phyloP scores from a whole-genome alignment of 108 stramenopile genomes.

The Parmales sp. region DNA sequence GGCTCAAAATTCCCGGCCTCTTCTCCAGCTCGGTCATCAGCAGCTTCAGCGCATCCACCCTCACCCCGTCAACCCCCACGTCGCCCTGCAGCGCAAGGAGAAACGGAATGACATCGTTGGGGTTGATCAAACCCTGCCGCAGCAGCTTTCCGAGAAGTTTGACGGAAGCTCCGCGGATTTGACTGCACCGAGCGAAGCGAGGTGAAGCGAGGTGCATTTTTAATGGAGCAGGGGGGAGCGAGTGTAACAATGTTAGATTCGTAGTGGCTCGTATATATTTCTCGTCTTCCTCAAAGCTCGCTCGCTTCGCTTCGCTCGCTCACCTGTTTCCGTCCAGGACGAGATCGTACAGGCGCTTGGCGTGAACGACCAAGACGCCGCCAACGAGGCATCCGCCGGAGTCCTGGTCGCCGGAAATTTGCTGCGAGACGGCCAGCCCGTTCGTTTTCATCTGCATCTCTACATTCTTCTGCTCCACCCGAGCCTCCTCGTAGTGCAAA shows the following conservation, averaged over 20 bases:
- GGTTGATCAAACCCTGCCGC: conserved; percentile 81
- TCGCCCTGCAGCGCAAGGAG: conserved; percentile 80
- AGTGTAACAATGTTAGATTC: no score
- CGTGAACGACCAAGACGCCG: conserved; percentile 58
- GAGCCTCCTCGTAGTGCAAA: conserved; percentile 57
- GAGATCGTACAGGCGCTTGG: conserved; percentile 60
- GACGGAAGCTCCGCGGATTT: conserved; percentile 38
- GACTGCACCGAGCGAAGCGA: background rate
- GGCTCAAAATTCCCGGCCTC: conserved; percentile 68
- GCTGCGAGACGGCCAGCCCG: conserved; percentile 18
- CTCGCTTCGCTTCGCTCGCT: background rate
- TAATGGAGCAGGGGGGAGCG: no score
- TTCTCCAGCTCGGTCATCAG: conserved; percentile 69
- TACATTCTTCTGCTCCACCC: conserved; percentile 39
- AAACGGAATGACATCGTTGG: conserved; percentile 66
- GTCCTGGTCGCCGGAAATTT: conserved; percentile 77
- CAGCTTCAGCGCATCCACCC: conserved; percentile 52
- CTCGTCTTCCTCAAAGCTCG: background rate
- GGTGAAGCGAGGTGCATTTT: background rate
- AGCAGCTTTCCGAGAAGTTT: conserved; percentile 67
- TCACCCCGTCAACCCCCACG: conserved; percentile 52
- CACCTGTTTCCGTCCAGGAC: conserved; percentile 35
- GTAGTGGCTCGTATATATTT: no score
- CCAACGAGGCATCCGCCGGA: conserved; percentile 70
- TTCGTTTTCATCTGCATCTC: conserved; percentile 52